A percentile compares a stretch with the other conserved stretches of the same genome.
Conservation (phyloP, 106 monocot species). For the Dioscorea dumetorum region DNA sequence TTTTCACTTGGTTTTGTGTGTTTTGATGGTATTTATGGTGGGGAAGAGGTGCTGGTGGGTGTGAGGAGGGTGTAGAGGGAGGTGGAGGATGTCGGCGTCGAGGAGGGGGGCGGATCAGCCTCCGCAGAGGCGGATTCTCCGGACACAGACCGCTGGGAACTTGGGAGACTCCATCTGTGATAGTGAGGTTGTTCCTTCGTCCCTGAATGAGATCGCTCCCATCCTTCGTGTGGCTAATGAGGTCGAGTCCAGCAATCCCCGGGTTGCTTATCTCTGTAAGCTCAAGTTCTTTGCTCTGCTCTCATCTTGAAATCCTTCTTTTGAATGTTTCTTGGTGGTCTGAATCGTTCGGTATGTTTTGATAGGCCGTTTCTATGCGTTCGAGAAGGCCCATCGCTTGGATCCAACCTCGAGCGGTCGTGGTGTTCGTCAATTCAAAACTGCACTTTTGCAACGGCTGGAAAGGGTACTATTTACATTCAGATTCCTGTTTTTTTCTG, state of each 20-base stretch:
- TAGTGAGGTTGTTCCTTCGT: conserved; percentile 8
- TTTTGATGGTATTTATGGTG: neutral
- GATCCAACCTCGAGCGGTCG: conserved; percentile 76
- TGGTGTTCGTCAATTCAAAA: conserved; percentile 80
- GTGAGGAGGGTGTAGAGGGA: neutral
- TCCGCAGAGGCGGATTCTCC: conserved; percentile 4
- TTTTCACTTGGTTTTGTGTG: neutral
- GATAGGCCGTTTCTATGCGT: conserved; percentile 70
- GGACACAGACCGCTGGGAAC: conserved; percentile 15
- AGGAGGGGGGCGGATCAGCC: conserved; percentile 8
- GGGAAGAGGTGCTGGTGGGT: neutral
- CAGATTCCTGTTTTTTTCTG: too few species aligned
- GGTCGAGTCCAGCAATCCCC: conserved; percentile 2
- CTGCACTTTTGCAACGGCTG: conserved; percentile 55
- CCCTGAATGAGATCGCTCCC: conserved; percentile 10
- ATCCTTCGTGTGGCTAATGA: conserved; percentile 13
- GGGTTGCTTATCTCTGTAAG: conserved; percentile 13
- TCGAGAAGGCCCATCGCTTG: conserved; percentile 69
- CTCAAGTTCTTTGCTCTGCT: neutral
- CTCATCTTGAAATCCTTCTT: neutral
- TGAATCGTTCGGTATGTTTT: neutral
- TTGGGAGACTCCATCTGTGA: conserved; percentile 1
- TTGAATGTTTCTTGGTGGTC: neutral
- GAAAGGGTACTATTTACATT: conserved; percentile 36
- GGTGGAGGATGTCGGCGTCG: neutral